A percentile compares a stretch with the other conserved stretches of the same genome.
Conservation (phyloP, 1,284 basidiomycete species). For the Tilletia indica region DNA sequence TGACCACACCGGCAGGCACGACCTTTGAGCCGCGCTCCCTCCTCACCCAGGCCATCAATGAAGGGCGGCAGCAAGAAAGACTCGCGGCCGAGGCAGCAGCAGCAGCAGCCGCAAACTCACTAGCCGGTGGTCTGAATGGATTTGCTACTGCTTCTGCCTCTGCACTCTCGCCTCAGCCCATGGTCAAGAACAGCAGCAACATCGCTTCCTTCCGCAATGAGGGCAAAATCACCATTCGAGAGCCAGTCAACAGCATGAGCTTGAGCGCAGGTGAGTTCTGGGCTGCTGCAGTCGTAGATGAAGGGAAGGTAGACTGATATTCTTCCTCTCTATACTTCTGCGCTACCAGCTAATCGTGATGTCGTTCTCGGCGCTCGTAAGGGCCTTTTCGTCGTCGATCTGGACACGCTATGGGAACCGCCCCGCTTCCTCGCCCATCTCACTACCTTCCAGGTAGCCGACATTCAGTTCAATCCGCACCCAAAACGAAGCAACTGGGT, state of each 20-base stretch:
- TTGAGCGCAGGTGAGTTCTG: conserved; percentile 39
- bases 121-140: not conserved
- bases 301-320: not conserved
- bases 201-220: conserved; percentile 20
- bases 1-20: not conserved
- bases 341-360: conserved; percentile 44
- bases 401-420: conserved; percentile 79
- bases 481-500: conserved; percentile 79
- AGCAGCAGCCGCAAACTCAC: not conserved
- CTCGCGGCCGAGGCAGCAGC: not conserved
- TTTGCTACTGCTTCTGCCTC: not conserved
- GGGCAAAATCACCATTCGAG: conserved; percentile 24
- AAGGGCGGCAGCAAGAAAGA: not conserved
- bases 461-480: conserved; percentile 92
- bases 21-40: conserved; percentile 14
- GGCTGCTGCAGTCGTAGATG: not conserved
- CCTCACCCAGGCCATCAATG: conserved; percentile 15
- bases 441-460: conserved; percentile 94
- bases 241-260: conserved; percentile 55
- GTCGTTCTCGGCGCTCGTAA: conserved; percentile 63
- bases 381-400: conserved; percentile 93
- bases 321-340: not conserved
- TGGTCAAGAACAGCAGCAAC: conserved; percentile 13
- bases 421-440: conserved; percentile 92
- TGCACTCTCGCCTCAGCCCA: not conserved